A percentile compares a stretch with the other conserved stretches of the same genome.
These are phyloP conservation scores for Saururus chinensis DNA, from an alignment of 164 flowering plant species.

Conservation along the genomic window DNA sequence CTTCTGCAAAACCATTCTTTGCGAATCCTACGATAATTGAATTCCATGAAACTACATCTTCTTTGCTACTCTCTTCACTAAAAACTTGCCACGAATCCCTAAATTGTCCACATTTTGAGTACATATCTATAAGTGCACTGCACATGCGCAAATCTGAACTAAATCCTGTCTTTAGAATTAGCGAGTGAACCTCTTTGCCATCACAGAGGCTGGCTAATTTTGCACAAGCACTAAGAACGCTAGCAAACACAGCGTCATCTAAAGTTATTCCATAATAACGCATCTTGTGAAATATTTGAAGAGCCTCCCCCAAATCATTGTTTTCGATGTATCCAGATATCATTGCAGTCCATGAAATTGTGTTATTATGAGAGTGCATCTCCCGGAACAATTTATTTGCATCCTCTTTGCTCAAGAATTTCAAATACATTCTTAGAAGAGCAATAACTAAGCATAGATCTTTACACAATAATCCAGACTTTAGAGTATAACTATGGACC, in stretches of 20 bases:
- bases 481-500: slow-evolving; percentile 47
- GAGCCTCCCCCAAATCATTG: slow-evolving; percentile 44
- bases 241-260: slow-evolving; percentile 83
- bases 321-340: slow-evolving; percentile 69
- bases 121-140: slow-evolving; percentile 82
- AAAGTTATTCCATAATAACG: slow-evolving; percentile 31
- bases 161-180: slow-evolving; percentile 51
- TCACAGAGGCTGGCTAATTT: slow-evolving; percentile 42
- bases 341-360: slow-evolving; percentile 67
- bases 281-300: slow-evolving; percentile 51
- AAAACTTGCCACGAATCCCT: slow-evolving; percentile 54
- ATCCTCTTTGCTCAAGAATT: slow-evolving; percentile 29
- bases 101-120: slow-evolving; percentile 89
- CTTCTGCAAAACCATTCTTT: slow-evolving; percentile 72
- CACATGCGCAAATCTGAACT: slow-evolving; percentile 47
- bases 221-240: slow-evolving; percentile 67
- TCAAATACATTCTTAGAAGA: slow-evolving; percentile 67
- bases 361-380: slow-evolving; percentile 40
- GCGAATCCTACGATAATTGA: slow-evolving; percentile 83
- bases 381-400: slow-evolving; percentile 52
- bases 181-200: slow-evolving; percentile 58
- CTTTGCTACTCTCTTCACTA: slow-evolving; percentile 38
- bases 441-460: slow-evolving; percentile 53
- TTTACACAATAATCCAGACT: slow-evolving; percentile 33
- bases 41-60: slow-evolving; percentile 72